Base-by-base conservation (phyloP, 1,284 basidiomycete species). In the Thecaphora thlaspeos region DNA sequence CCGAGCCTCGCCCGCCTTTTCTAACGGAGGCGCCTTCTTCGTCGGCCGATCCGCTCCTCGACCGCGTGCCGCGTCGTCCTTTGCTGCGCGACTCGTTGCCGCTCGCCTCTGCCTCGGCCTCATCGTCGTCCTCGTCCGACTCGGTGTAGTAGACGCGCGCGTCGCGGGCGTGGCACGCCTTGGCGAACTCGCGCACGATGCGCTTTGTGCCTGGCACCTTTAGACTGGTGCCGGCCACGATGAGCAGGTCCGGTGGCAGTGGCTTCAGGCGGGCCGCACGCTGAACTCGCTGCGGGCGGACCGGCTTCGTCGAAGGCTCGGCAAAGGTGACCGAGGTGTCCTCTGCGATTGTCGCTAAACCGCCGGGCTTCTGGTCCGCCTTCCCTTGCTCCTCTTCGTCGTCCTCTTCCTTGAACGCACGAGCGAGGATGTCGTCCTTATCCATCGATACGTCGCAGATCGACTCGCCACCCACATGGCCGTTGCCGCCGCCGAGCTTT, bases 221-320 rank as follows among this genome's bases (percentile, higher is more conserved):
- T 65, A 97, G 84, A 24, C 90, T 92, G 15, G 93, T 97, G 38
- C 93, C 93, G 87, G 95, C 94, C 65, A 97, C 88, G 70, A 97
- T 87, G 39, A 97, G 82, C 80, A 95, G 83, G 73, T 96, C 93
- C 1, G 93, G 93, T 70, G 86, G 66, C 18, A 77, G 51, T 9
- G 75, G 75, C 57, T 76, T 77, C 15, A 76, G 57, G 18, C 71
- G 55, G 1, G 70, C 57, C 4, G 62, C 56, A 18, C 64, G 58
- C 2, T 37, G 18, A 0, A 43, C 28, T 18, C 30, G 15, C 19
- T 14, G 18, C 11, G 28, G 22, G 11, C 8, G 15, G n/a, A 4
- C 15, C 5, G 10, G 43, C n/a, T 10, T 10, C 4, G 34, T 19
- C 17, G 11, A 10, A n/a, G 28, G 26, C 17, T 45, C 28, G 12